Conservation (phyloP, 2,329 filamentous ascomycete genomes). For the Aspergillus sp. region DNA sequence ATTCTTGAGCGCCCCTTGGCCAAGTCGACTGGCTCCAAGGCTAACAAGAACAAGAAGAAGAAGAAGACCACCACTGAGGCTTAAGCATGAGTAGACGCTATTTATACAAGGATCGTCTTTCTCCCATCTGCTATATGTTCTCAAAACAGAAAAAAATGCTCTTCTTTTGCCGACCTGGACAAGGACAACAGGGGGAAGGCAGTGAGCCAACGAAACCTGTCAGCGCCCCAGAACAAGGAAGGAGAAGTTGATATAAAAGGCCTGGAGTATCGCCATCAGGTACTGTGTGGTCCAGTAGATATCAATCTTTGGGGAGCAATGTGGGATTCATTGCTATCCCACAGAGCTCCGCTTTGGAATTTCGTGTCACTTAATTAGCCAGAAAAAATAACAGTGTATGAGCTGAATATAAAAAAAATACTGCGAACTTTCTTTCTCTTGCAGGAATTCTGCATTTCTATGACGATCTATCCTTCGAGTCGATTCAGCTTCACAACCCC, state of each 20-base stretch:
- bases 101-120: too few species aligned
- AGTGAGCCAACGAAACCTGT: neutral
- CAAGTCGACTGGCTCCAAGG: conserved; percentile 61
- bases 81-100: too few species aligned
- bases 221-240: neutral
- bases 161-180: neutral
- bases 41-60: conserved; percentile 92
- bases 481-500: too few species aligned
- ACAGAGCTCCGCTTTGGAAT: conserved; percentile 2
- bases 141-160: conserved; percentile 12
- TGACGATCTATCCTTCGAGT: too few species aligned
- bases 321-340: neutral
- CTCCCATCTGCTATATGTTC: conserved; percentile 9
- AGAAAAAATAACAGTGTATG: neutral
- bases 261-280: neutral
- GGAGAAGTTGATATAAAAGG: neutral
- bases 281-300: neutral
- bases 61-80: conserved; percentile 49
- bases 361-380: conserved; percentile 12
- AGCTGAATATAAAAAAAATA: conserved; percentile 1
- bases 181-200: neutral
- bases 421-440: neutral
- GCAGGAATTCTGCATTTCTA: too few species aligned
- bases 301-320: conserved; percentile 2
- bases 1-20: conserved; percentile 83